Base-by-base conservation (phyloP, 2,329 filamentous ascomycete genomes). In the Pseudogymnoascus sp. region DNA sequence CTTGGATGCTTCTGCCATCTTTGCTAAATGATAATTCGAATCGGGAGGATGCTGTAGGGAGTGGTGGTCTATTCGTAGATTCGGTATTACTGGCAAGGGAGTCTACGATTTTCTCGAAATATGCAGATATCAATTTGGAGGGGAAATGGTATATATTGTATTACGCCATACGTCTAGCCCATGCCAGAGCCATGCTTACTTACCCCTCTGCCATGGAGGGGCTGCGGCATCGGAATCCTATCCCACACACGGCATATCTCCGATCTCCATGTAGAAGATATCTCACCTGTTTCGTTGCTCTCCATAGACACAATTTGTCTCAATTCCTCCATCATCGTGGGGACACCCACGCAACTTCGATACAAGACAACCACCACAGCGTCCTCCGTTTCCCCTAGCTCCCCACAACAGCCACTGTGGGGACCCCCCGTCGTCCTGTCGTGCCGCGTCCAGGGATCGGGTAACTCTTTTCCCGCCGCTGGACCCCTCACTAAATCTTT, bases 1-100 rank as follows among this genome's bases (percentile, higher is more conserved):
- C 62, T 72, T 40, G 45, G 45, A 62, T 65, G 69, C 71, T 73
- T 31, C 31, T 2, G 55, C 33, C 31, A 59, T 36, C n/a, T 59
- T 59, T 37, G 5, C 2, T 25, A 59, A 37, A 1, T 59, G 31
- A 25, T 59, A 59, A 52, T 48, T 29, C 42, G 7, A 29, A 8
- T n/a, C 6, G 3, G 42, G 40, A 45, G 8, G 12, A 48, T 8
- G n/a, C 8, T 10, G n/a, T 15, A 18, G 21, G 21, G 2, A 21
- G 21, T 21, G 21, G 21, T 21, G 21, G 13, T 52, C 2, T 52
- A 31, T 52, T 52, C 27, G 45, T 31, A 52, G 8, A 31, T 31
- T 15, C 42, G 45, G 7, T 52, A 15, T 52, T 15, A 31, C 31
- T 52, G 4, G 27, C 45, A 52, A 2, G 13, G 27, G 13, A 2